Evolutionary conservation across 768 basidiomycete species (phyloP).

Genomic region (Xerocomus spinulosus): DNA sequence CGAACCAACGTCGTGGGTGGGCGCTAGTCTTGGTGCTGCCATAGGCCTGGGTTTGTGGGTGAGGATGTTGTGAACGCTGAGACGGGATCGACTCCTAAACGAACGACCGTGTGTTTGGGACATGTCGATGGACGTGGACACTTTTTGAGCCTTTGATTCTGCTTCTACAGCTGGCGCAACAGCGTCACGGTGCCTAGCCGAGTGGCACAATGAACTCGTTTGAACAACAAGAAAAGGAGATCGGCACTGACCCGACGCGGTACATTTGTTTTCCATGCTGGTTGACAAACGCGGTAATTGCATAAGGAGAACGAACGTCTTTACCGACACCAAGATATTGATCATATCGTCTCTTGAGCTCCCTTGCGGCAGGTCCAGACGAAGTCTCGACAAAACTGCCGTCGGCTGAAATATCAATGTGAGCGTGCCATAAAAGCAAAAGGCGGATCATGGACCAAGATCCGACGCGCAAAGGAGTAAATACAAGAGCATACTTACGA

Average conservation of each 20-base stretch:
- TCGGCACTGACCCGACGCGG: constrained; percentile 63
- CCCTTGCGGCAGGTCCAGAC: constrained; percentile 68
- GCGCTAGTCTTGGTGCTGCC: constrained; percentile 18
- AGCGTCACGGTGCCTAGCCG: constrained; percentile 53
- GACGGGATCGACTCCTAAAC: constrained; percentile 53
- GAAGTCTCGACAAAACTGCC: constrained; percentile 78
- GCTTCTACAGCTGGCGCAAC: constrained; percentile 58
- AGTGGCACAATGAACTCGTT: background rate
- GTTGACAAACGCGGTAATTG: constrained; percentile 77
- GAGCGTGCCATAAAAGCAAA: background rate
- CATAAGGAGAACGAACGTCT: constrained; percentile 70
- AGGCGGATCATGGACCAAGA: background rate
- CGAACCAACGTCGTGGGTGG: constrained; percentile 29
- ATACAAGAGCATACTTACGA: constrained; percentile 41
- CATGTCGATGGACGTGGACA: constrained; percentile 28
- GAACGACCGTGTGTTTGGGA: constrained; percentile 35
- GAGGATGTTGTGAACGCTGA: constrained; percentile 63
- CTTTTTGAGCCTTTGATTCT: constrained; percentile 36
- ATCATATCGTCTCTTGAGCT: constrained; percentile 75
- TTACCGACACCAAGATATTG: constrained; percentile 60
- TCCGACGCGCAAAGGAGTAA: constrained; percentile 5
- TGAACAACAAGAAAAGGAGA: background rate
- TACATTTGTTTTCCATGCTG: constrained; percentile 76
- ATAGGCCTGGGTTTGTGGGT: constrained; percentile 44
- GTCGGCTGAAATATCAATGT: constrained; percentile 46